Conservation (phyloP, 371 early-diverging fungal genomes). For the Blastocladiella emersonii region DNA sequence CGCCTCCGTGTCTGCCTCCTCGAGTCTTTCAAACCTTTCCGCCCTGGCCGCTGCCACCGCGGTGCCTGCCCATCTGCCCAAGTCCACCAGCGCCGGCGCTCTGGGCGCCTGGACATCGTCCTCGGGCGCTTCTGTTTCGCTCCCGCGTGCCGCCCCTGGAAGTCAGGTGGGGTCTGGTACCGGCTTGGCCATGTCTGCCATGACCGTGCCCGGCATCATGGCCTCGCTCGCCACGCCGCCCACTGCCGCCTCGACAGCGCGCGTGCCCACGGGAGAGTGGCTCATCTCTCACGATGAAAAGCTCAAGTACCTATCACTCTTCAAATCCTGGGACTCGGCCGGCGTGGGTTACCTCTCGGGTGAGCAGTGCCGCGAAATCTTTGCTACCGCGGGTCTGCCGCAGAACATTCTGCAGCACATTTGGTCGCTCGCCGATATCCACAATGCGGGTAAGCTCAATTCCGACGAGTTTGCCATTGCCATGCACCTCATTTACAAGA, state of each 20-base stretch:
- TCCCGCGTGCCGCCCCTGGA: too few relatives aligned
- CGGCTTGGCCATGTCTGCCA: neutral
- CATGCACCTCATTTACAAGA: constrained; percentile 78
- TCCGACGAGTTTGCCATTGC: constrained; percentile 85
- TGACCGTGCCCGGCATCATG: neutral
- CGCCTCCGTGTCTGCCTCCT: too few relatives aligned
- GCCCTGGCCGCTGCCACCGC: too few relatives aligned
- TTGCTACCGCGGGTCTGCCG: constrained; percentile 69
- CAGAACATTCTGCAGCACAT: constrained; percentile 64
- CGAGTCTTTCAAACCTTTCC: too few relatives aligned
- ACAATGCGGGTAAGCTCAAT: constrained; percentile 72
- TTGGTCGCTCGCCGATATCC: constrained; percentile 78
- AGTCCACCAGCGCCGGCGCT: too few relatives aligned
- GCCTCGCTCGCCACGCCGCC: neutral
- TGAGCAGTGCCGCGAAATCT: constrained; percentile 65
- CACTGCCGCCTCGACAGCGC: neutral
- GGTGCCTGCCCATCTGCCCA: too few relatives aligned
- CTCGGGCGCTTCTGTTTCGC: too few relatives aligned
- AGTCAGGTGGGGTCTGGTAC: too few relatives aligned
- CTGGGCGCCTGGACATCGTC: too few relatives aligned
- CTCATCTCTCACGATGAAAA: constrained; percentile 65
- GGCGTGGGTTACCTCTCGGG: constrained; percentile 56
- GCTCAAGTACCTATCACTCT: constrained; percentile 62
- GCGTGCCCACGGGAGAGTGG: constrained; percentile 32
- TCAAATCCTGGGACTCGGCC: constrained; percentile 72